Evolutionary conservation across 371 early-diverging fungal species (phyloP).

Genomic region (Smittium culicis): DNA sequence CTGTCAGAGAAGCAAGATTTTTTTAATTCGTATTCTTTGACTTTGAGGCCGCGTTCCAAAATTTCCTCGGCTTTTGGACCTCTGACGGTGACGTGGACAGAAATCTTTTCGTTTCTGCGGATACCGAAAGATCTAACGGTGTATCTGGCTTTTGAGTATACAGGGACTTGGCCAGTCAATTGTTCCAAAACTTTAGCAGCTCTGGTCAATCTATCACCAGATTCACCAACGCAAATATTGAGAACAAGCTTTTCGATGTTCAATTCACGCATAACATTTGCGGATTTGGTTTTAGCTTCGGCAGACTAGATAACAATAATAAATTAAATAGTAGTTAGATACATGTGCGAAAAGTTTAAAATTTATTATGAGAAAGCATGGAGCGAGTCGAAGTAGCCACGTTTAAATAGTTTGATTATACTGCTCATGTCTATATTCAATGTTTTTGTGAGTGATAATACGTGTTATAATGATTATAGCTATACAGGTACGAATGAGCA

Average conservation of each 20-base stretch:
- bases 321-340: neutral
- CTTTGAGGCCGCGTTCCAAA: slow-evolving; percentile 97
- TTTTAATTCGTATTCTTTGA: slow-evolving; percentile 98
- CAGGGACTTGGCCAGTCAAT: slow-evolving; percentile 98
- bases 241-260: slow-evolving; percentile 99
- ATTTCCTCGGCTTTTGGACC: slow-evolving; percentile 94
- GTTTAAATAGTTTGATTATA: too few species aligned
- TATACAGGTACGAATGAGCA: too few species aligned
- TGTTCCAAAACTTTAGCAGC: slow-evolving; percentile 99
- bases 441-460: too few species aligned
- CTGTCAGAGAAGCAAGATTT: slow-evolving; percentile 91
- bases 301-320: slow-evolving; percentile 53
- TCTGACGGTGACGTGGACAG: slow-evolving; percentile 97
- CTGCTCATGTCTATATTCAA: too few species aligned
- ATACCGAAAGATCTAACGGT: slow-evolving; percentile 99
- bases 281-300: slow-evolving; percentile 42
- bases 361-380: too few species aligned
- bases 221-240: slow-evolving; percentile 99
- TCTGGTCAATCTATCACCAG: slow-evolving; percentile 98
- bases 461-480: too few species aligned
- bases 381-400: too few species aligned
- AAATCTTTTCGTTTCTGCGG: slow-evolving; percentile 99
- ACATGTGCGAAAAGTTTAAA: neutral
- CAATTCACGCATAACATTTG: slow-evolving; percentile 95
- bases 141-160: slow-evolving; percentile 98